Evolutionary conservation across 106 monocot species (phyloP).

Genomic region (Allium sativum): DNA sequence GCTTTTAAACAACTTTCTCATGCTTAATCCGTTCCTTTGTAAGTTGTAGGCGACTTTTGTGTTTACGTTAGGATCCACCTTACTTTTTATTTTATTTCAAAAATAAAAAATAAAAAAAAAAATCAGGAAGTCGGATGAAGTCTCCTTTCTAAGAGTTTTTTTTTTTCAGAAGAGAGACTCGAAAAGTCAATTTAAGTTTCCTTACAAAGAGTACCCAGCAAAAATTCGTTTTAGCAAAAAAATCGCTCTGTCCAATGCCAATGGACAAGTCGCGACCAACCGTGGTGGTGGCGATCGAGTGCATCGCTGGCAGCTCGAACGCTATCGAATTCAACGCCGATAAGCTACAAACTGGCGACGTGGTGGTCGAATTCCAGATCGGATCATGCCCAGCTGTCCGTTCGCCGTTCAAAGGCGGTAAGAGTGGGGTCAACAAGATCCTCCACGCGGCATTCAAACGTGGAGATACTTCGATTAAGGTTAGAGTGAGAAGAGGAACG

Average conservation of each 20-base stretch:
- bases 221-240: too few species aligned
- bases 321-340: slow-evolving; percentile 57
- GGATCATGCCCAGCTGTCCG: slow-evolving; percentile 13
- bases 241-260: slow-evolving; percentile 3
- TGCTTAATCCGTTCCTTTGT: too few species aligned
- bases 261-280: slow-evolving; percentile 13
- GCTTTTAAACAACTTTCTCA: too few species aligned
- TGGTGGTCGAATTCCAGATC: slow-evolving; percentile 68
- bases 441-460: slow-evolving; percentile 51
- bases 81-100: too few species aligned
- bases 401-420: slow-evolving; percentile 65
- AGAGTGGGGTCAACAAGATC: slow-evolving; percentile 47
- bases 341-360: slow-evolving; percentile 67
- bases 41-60: too few species aligned
- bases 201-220: too few species aligned
- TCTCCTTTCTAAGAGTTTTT: too few species aligned
- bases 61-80: too few species aligned
- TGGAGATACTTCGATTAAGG: slow-evolving; percentile 51
- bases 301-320: slow-evolving; percentile 30
- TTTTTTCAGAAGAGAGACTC: too few species aligned
- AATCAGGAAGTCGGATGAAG: too few species aligned
- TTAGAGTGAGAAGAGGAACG: slow-evolving; percentile 25
- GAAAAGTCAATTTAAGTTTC: too few species aligned
- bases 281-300: slow-evolving; percentile 59
- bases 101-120: too few species aligned